phyloP scores from a whole-genome alignment of 345 rosid species.

The Acer yangbiense region DNA sequence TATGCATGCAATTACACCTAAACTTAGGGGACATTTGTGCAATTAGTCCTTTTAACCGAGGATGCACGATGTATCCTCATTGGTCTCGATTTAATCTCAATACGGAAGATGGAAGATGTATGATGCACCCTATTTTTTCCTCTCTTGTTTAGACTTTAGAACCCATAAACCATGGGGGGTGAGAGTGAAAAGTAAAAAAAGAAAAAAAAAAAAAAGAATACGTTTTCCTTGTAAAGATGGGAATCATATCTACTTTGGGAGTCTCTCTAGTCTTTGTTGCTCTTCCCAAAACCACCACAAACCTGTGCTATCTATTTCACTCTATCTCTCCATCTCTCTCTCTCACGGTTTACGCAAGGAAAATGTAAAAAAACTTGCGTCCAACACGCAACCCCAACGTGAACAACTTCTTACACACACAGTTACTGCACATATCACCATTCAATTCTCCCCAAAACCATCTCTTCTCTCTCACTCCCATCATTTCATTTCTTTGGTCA shows the following conservation, averaged over 20 bases:
- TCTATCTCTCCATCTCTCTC: background rate
- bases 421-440: constrained; percentile 3
- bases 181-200: background rate
- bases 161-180: constrained; percentile 10
- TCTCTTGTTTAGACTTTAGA: background rate
- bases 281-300: constrained; percentile 22
- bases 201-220: no score
- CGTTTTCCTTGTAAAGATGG: constrained; percentile 12
- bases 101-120: no score
- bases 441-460: constrained; percentile 22
- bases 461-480: constrained; percentile 9
- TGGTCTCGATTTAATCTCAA: no score
- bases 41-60: no score
- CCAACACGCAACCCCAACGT: constrained; percentile 53
- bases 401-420: constrained; percentile 15
- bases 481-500: constrained; percentile 30
- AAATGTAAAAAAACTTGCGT: constrained; percentile 13
- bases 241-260: constrained; percentile 41
- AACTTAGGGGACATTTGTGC: no score
- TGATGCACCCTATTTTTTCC: no score
- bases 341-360: constrained; percentile 12
- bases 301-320: background rate
- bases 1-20: no score
- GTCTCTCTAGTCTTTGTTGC: constrained; percentile 24
- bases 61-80: no score